Evolutionary conservation across 768 basidiomycete genomes (phyloP).

Genomic region (Naganishia kalamii): DNA sequence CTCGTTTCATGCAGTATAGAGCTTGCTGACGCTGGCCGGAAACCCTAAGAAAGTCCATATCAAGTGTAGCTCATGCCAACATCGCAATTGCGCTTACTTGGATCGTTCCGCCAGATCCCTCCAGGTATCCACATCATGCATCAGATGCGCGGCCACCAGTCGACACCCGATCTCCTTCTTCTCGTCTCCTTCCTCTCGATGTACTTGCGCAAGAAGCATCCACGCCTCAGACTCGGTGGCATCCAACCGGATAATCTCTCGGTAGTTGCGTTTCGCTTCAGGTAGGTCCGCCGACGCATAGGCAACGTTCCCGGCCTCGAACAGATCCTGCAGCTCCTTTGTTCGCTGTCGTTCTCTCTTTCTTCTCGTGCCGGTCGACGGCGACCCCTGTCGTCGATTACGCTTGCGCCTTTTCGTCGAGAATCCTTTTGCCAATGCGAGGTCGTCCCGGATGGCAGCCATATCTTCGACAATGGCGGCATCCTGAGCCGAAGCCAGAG

Average conservation of each 20-base stretch:
- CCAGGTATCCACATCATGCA: constrained; percentile 81
- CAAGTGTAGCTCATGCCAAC: background rate
- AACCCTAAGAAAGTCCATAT: constrained; percentile 49
- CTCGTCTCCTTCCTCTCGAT: constrained; percentile 63
- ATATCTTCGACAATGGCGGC: constrained; percentile 12
- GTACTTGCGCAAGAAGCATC: constrained; percentile 79
- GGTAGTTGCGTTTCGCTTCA: constrained; percentile 70
- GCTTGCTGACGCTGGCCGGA: constrained; percentile 75
- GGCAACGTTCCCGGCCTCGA: constrained; percentile 80
- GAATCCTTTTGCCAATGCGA: constrained; percentile 21
- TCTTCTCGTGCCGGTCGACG: constrained; percentile 23
- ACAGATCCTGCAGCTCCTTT: constrained; percentile 50
- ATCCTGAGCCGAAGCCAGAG: background rate
- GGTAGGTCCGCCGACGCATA: constrained; percentile 66
- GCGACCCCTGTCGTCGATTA: constrained; percentile 26
- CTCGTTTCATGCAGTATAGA: constrained; percentile 82
- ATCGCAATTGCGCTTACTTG: constrained; percentile 52
- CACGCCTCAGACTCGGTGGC: constrained; percentile 76
- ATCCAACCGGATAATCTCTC: constrained; percentile 89
- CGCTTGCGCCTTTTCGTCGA: constrained; percentile 6
- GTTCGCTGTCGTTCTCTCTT: constrained; percentile 32
- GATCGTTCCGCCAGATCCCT: constrained; percentile 68
- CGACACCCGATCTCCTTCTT: constrained; percentile 72
- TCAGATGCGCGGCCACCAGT: constrained; percentile 84
- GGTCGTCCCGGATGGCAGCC: constrained; percentile 25